phyloP scores from a whole-genome alignment of 345 rosid genomes.

The Boechera stricta region DNA sequence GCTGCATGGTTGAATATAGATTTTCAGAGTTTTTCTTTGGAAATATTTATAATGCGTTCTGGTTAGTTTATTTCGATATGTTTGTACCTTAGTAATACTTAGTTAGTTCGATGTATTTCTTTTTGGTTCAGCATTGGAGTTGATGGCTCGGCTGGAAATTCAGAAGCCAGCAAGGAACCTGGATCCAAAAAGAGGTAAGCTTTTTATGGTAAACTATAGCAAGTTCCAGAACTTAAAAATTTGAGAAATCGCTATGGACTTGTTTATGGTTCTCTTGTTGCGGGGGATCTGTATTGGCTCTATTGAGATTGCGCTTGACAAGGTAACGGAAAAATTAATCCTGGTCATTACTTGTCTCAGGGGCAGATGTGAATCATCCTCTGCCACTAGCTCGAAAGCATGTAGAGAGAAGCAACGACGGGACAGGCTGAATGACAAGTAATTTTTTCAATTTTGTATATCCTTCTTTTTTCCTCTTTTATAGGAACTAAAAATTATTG shows the following conservation, averaged over 20 bases:
- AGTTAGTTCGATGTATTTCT: constrained; percentile 17
- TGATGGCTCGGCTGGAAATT: constrained; percentile 75
- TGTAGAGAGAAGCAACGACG: constrained; percentile 98
- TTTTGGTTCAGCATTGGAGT: constrained; percentile 56
- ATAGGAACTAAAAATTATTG: constrained; percentile 1
- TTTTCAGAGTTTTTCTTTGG: not conserved
- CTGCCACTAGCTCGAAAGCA: constrained; percentile 86
- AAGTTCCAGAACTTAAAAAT: not conserved
- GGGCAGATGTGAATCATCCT: constrained; percentile 62
- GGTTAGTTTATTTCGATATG: not conserved
- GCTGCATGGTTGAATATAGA: constrained; percentile 10
- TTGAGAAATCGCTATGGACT: not conserved
- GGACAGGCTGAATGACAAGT: constrained; percentile 96
- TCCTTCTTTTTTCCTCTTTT: constrained; percentile 8
- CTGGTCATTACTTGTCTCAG: constrained; percentile 44
- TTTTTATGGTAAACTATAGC: constrained; percentile 8
- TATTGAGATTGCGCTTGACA: constrained; percentile 10
- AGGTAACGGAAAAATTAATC: not conserved
- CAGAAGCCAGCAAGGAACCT: constrained; percentile 70
- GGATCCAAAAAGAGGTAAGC: constrained; percentile 82
- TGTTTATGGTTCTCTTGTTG: constrained; percentile 14
- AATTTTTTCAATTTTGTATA: constrained; percentile 27
- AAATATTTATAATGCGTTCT: constrained; percentile 2
- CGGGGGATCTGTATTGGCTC: not conserved
- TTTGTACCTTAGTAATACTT: constrained; percentile 16